A percentile compares a stretch with the other conserved stretches of the same genome.
phyloP scores from a whole-genome alignment of 2,329 filamentous ascomycete species.

The Epichloe sylvatica region DNA sequence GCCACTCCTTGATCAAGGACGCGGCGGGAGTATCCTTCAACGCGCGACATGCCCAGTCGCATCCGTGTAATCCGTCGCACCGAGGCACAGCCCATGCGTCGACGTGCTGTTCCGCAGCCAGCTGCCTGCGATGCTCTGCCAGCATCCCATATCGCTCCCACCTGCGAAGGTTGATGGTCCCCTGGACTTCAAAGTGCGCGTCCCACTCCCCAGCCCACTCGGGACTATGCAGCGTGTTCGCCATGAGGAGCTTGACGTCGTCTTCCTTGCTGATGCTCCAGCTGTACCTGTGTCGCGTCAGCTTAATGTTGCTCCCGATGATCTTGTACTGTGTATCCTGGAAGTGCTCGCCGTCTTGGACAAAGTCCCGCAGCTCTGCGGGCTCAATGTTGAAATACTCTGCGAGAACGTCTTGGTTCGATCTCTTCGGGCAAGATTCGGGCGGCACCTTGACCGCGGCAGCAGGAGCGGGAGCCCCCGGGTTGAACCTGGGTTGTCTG shows the following conservation, averaged over 20 bases:
- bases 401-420: conserved; percentile 1
- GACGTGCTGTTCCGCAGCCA: conserved; percentile 4
- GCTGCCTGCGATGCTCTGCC: conserved; percentile 11
- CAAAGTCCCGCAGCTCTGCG: conserved; percentile 4
- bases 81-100: conserved; percentile 1
- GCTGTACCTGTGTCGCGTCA: conserved; percentile 8
- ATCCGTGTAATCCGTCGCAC: conserved; percentile 1
- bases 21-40: conserved; percentile 3
- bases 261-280: conserved; percentile 8
- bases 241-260: conserved; percentile 10
- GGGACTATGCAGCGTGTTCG: conserved; percentile 10
- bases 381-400: conserved; percentile 5
- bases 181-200: conserved; percentile 9
- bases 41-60: conserved; percentile 7
- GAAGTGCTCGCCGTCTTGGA: conserved; percentile 4
- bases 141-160: conserved; percentile 14
- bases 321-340: conserved; percentile 5
- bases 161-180: conserved; percentile 11
- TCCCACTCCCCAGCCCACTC: conserved; percentile 13
- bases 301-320: conserved; percentile 8
- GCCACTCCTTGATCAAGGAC: neutral
- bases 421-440: neutral
- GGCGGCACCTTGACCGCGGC: neutral
- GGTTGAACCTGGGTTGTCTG: neutral
- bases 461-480: too few relatives aligned